These are phyloP conservation scores for Buddleja alternifolia DNA, from an alignment of 257 asterid genomes.

Conservation along the genomic window DNA sequence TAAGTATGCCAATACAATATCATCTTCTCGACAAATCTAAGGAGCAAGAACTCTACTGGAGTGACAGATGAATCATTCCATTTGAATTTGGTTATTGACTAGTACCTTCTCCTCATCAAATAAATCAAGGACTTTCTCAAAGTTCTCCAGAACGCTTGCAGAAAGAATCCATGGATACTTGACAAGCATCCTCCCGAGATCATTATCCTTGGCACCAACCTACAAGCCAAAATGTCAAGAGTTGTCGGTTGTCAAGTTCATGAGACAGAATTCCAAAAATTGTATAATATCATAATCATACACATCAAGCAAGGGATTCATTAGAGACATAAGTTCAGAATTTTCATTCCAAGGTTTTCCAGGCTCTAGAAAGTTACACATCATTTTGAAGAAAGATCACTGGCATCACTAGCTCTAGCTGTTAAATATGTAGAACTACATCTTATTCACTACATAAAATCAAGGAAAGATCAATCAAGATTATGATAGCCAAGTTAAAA, in stretches of 20 bases:
- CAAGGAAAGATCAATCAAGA: not conserved
- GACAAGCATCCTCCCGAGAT: slow-evolving; percentile 64
- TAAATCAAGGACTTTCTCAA: slow-evolving; percentile 55
- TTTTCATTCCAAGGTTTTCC: not conserved
- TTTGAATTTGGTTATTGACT: slow-evolving; percentile 3
- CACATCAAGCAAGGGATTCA: slow-evolving; percentile 3
- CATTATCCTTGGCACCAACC: slow-evolving; percentile 54
- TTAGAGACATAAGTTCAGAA: not conserved
- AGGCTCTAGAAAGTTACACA: not conserved
- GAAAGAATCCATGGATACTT: slow-evolving; percentile 98
- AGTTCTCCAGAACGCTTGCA: slow-evolving; percentile 64
- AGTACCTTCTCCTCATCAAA: slow-evolving; percentile 78
- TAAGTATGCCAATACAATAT: slow-evolving; percentile 5
- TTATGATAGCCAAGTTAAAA: slow-evolving; percentile 5
- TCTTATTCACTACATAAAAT: no score
- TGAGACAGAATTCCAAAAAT: not conserved
- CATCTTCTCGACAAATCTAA: slow-evolving; percentile 5
- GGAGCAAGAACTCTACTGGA: not conserved
- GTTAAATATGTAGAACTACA: no score
- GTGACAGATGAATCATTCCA: not conserved
- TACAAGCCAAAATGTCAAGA: slow-evolving; percentile 39
- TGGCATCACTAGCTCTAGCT: slow-evolving; percentile 2
- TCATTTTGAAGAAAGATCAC: slow-evolving; percentile 3
- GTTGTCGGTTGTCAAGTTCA: not conserved
- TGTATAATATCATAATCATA: slow-evolving; percentile 3